Percentiles rank a stretch among this genome's conserved stretches.
Evolutionary conservation across 148 eudicot species (phyloP).

Genomic region (Polygonum aviculare): DNA sequence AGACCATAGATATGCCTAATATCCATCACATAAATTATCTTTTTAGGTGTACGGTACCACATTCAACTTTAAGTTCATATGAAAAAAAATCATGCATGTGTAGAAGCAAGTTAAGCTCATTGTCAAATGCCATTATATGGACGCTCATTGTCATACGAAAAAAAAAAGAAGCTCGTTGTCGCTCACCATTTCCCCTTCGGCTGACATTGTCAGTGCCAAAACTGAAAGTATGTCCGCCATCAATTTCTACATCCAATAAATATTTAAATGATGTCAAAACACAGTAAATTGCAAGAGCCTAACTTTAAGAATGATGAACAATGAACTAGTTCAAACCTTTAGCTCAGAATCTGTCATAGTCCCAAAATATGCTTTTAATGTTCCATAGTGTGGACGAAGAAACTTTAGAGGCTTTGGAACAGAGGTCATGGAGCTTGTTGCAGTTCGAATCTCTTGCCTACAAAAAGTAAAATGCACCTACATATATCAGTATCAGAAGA

Average conservation of each 20-base stretch:
- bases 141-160: too few relatives aligned
- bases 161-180: not conserved
- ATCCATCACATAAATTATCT: not conserved
- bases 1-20: not conserved
- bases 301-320: not conserved
- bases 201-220: constrained; percentile 93
- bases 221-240: constrained; percentile 93
- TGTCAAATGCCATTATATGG: not conserved
- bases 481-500: not conserved
- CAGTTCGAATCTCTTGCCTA: constrained; percentile 86
- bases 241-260: constrained; percentile 44
- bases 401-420: constrained; percentile 95
- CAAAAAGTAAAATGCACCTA: constrained; percentile 1
- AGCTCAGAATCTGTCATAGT: constrained; percentile 58
- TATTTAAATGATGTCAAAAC: not conserved
- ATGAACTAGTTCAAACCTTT: constrained; percentile 34
- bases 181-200: constrained; percentile 88
- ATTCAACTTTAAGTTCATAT: not conserved
- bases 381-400: constrained; percentile 90
- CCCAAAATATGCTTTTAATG: constrained; percentile 65
- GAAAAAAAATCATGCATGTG: not conserved
- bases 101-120: not conserved
- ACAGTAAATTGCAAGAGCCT: not conserved
- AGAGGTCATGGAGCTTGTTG: constrained; percentile 97
- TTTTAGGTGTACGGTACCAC: not conserved